Conservation (phyloP, 257 asterid species). For the Vinca minor region DNA sequence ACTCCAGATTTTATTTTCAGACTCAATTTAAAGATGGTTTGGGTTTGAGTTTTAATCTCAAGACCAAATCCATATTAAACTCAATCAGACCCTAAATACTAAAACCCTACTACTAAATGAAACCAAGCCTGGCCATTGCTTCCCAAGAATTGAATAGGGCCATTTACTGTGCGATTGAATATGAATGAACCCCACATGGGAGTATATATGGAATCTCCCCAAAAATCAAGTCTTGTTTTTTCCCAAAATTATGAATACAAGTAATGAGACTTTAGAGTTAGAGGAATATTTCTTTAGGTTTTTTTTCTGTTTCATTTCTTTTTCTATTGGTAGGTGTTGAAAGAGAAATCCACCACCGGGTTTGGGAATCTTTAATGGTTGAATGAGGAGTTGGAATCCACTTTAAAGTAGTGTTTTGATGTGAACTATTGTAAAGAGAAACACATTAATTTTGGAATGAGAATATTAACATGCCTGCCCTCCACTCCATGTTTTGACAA, state of each 20-base stretch:
- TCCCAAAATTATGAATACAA: background rate
- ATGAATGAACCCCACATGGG: constrained; percentile 7
- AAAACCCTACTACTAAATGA: background rate
- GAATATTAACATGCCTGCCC: constrained; percentile 35
- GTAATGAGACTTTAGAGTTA: background rate
- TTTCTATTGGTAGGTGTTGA: constrained; percentile 34
- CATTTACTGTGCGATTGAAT: constrained; percentile 5
- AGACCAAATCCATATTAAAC: too few relatives aligned
- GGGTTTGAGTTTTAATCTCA: too few relatives aligned
- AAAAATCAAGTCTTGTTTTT: constrained; percentile 5
- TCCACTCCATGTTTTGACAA: constrained; percentile 45
- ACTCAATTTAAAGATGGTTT: too few relatives aligned
- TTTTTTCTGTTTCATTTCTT: background rate
- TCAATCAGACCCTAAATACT: too few relatives aligned
- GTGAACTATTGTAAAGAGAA: constrained; percentile 29
- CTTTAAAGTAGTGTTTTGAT: constrained; percentile 32
- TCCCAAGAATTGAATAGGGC: background rate
- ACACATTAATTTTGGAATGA: constrained; percentile 43
- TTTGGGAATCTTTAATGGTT: constrained; percentile 38
- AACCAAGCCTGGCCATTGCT: constrained; percentile 8
- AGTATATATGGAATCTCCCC: background rate
- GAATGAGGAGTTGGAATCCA: constrained; percentile 74
- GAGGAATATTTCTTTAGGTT: background rate
- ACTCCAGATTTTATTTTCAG: too few relatives aligned
- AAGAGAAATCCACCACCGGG: constrained; percentile 44